These are phyloP conservation scores for Metarhizium brunneum DNA, from an alignment of 2,329 filamentous ascomycete genomes.

Conservation along the genomic window DNA sequence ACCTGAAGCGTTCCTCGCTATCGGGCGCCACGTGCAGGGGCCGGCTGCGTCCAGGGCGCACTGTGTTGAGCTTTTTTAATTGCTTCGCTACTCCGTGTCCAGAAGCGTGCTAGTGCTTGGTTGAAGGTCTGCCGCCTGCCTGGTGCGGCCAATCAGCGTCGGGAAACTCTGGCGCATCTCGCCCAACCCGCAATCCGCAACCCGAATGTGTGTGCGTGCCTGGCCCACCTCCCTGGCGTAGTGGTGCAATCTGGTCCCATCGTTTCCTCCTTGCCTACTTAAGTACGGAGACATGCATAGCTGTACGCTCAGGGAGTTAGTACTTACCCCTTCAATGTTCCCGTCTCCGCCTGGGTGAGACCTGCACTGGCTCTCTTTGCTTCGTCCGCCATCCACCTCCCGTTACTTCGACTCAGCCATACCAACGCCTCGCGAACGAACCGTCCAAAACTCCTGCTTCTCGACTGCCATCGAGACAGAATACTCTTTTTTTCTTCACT, in stretches of 20 bases:
- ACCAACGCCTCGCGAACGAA: conserved; percentile 5
- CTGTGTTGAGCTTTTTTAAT: conserved; percentile 5
- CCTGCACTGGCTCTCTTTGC: conserved; percentile 9
- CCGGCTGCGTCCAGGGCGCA: not conserved
- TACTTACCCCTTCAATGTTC: not conserved
- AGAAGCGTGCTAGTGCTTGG: conserved; percentile 6
- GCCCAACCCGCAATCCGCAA: not conserved
- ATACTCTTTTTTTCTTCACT: conserved; percentile 10
- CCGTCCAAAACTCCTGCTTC: conserved; percentile 4
- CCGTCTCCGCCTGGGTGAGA: conserved; percentile 10
- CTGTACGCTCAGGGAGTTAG: too few relatives aligned
- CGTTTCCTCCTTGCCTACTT: too few relatives aligned
- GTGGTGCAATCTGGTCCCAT: too few relatives aligned
- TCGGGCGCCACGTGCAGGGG: not conserved
- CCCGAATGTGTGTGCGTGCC: too few relatives aligned
- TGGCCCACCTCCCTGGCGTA: too few relatives aligned
- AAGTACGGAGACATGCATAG: too few relatives aligned
- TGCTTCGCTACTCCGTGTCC: conserved; percentile 1
- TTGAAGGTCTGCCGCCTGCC: not conserved
- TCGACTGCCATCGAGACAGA: conserved; percentile 3
- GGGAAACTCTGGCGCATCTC: not conserved
- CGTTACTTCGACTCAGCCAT: not conserved
- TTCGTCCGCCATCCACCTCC: conserved; percentile 4
- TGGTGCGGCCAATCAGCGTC: not conserved
- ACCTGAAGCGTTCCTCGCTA: not conserved